phyloP scores from a whole-genome alignment of 169 alveolate species.

The Plasmodium blacklocki region DNA sequence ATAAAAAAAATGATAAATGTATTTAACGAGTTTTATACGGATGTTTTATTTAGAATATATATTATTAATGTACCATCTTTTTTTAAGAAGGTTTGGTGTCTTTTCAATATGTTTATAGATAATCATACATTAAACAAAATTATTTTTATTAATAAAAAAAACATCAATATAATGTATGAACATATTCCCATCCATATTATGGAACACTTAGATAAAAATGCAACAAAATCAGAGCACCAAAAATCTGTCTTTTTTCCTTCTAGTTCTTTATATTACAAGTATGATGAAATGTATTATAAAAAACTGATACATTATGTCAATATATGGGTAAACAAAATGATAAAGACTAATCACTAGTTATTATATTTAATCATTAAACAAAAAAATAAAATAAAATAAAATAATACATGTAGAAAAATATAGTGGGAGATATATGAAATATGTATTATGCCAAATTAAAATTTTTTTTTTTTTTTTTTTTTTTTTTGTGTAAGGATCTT shows the following conservation, averaged over 20 bases:
- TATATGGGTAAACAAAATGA: slow-evolving; percentile 40
- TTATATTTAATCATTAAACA: background rate
- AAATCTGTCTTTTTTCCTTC: slow-evolving; percentile 54
- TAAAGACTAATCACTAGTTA: slow-evolving; percentile 20
- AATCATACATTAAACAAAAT: slow-evolving; percentile 73
- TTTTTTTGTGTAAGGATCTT: background rate
- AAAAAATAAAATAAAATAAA: background rate
- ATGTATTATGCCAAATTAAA: too few relatives aligned
- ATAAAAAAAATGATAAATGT: slow-evolving; percentile 63
- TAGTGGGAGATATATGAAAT: too few relatives aligned
- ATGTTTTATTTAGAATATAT: slow-evolving; percentile 60
- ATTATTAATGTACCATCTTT: slow-evolving; percentile 46
- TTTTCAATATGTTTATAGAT: slow-evolving; percentile 70
- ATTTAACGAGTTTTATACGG: slow-evolving; percentile 68
- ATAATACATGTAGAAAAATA: too few relatives aligned
- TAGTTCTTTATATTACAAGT: slow-evolving; percentile 54
- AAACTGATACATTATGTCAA: slow-evolving; percentile 30
- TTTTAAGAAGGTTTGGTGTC: slow-evolving; percentile 71
- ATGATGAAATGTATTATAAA: slow-evolving; percentile 45
- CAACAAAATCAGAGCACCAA: background rate
- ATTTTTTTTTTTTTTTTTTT: background rate
- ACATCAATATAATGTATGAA: slow-evolving; percentile 64
- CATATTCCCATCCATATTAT: slow-evolving; percentile 35
- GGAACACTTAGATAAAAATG: slow-evolving; percentile 36
- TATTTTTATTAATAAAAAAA: slow-evolving; percentile 65